Evolutionary conservation across 2,329 filamentous ascomycete species (phyloP).

Genomic region (Stromatinia cepivora): DNA sequence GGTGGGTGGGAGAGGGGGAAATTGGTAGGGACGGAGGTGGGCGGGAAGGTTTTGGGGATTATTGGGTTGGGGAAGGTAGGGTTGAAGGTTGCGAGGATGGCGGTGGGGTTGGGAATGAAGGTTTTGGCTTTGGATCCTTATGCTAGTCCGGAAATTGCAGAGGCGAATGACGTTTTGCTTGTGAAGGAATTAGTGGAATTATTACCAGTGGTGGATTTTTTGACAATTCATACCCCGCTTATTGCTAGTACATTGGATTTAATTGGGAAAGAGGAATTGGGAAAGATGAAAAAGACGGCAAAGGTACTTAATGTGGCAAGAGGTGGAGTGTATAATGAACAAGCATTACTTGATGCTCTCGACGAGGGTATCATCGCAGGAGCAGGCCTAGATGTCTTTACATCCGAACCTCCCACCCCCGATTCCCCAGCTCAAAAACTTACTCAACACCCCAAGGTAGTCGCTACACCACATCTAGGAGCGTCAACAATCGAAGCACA

Average conservation of each 20-base stretch:
- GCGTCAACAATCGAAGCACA: slow-evolving; percentile 81
- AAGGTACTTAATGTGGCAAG: slow-evolving; percentile 77
- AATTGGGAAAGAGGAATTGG: slow-evolving; percentile 65
- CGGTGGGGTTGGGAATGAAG: slow-evolving; percentile 74
- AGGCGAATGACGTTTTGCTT: slow-evolving; percentile 64
- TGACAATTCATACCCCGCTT: slow-evolving; percentile 80
- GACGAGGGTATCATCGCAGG: slow-evolving; percentile 71
- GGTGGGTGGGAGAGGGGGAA: slow-evolving; percentile 74
- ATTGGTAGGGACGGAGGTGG: slow-evolving; percentile 75
- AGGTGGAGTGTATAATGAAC: slow-evolving; percentile 78
- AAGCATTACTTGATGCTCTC: slow-evolving; percentile 67
- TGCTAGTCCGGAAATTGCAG: slow-evolving; percentile 70
- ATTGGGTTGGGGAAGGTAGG: slow-evolving; percentile 83
- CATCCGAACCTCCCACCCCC: slow-evolving; percentile 66
- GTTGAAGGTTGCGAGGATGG: slow-evolving; percentile 76
- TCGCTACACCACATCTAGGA: slow-evolving; percentile 77
- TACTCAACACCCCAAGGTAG: slow-evolving; percentile 68
- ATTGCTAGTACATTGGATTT: slow-evolving; percentile 75
- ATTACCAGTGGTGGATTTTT: slow-evolving; percentile 68
- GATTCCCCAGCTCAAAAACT: slow-evolving; percentile 62
- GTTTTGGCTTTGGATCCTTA: slow-evolving; percentile 76
- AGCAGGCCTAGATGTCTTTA: slow-evolving; percentile 79
- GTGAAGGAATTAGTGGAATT: slow-evolving; percentile 59
- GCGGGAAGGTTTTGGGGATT: slow-evolving; percentile 73
- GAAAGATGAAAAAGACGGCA: slow-evolving; percentile 70